Conservation (phyloP, 176 grass and related monocot genomes). For the Carex scoparia region DNA sequence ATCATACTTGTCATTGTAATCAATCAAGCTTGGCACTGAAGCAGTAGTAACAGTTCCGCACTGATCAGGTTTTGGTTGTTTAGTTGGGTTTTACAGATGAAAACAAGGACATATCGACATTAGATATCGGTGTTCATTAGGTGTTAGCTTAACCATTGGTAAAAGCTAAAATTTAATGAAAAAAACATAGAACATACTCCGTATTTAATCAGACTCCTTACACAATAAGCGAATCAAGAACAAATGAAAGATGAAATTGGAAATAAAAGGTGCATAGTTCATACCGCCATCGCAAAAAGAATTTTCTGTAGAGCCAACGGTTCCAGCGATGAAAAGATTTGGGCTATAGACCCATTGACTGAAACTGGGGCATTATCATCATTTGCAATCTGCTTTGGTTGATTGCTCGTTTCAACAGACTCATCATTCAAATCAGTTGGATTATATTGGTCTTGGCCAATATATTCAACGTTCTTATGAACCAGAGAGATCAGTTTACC, state of each 20-base stretch:
- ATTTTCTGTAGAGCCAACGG: constrained; percentile 53
- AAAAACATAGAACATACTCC: background rate
- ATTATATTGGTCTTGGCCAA: constrained; percentile 38
- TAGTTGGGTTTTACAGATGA: background rate
- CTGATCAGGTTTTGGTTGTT: background rate
- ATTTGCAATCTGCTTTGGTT: constrained; percentile 27
- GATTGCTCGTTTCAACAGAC: constrained; percentile 31
- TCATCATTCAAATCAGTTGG: constrained; percentile 25
- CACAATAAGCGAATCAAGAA: background rate
- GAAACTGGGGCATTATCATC: constrained; percentile 40
- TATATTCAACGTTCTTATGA: constrained; percentile 47
- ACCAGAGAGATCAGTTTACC: constrained; percentile 75
- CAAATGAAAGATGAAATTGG: background rate
- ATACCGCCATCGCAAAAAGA: constrained; percentile 76
- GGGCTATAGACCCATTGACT: constrained; percentile 49
- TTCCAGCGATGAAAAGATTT: constrained; percentile 59
- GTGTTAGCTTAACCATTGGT: background rate
- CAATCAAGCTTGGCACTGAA: background rate
- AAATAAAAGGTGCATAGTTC: constrained; percentile 5
- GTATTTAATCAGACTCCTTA: background rate
- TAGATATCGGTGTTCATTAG: background rate
- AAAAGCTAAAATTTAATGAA: background rate
- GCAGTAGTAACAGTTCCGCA: background rate
- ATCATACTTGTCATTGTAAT: background rate
- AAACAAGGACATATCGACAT: background rate